Percentiles rank a stretch among this genome's conserved stretches.
These are phyloP conservation scores for Rheum nobile DNA, from an alignment of 148 eudicot genomes.

Conservation along the genomic window DNA sequence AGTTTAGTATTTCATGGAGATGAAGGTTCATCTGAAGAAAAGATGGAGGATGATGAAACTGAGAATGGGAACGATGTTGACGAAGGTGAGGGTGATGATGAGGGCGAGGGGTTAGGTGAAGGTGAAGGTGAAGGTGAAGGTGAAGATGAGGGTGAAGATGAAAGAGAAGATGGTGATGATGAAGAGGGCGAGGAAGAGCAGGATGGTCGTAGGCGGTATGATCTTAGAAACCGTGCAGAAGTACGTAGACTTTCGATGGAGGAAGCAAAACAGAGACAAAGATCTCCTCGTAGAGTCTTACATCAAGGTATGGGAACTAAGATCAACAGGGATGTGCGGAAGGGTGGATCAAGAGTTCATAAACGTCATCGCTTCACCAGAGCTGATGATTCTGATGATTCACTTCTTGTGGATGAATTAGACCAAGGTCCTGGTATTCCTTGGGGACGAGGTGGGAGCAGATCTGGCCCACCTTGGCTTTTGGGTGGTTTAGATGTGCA, in stretches of 20 bases:
- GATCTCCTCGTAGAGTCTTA: slow-evolving; percentile 88
- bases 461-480: slow-evolving; percentile 90
- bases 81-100: slow-evolving; percentile 44
- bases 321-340: slow-evolving; percentile 70
- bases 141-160: slow-evolving; percentile 46
- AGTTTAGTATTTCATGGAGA: slow-evolving; percentile 50
- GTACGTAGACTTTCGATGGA: slow-evolving; percentile 79
- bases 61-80: slow-evolving; percentile 64
- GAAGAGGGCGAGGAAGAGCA: slow-evolving; percentile 85
- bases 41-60: slow-evolving; percentile 48
- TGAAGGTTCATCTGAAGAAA: slow-evolving; percentile 63
- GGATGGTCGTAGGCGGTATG: slow-evolving; percentile 85
- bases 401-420: slow-evolving; percentile 94
- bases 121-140: slow-evolving; percentile 43
- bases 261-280: slow-evolving; percentile 72
- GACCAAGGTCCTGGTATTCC: slow-evolving; percentile 94
- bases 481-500: slow-evolving; percentile 83
- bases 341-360: slow-evolving; percentile 82
- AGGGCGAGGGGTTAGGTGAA: slow-evolving; percentile 43
- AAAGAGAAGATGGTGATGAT: slow-evolving; percentile 62
- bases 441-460: slow-evolving; percentile 87
- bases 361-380: slow-evolving; percentile 86
- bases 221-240: slow-evolving; percentile 85
- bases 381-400: slow-evolving; percentile 94
- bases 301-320: slow-evolving; percentile 95